Evolutionary conservation across 2,329 filamentous ascomycete genomes (phyloP).

Genomic region (Ceratocystis papillata): DNA sequence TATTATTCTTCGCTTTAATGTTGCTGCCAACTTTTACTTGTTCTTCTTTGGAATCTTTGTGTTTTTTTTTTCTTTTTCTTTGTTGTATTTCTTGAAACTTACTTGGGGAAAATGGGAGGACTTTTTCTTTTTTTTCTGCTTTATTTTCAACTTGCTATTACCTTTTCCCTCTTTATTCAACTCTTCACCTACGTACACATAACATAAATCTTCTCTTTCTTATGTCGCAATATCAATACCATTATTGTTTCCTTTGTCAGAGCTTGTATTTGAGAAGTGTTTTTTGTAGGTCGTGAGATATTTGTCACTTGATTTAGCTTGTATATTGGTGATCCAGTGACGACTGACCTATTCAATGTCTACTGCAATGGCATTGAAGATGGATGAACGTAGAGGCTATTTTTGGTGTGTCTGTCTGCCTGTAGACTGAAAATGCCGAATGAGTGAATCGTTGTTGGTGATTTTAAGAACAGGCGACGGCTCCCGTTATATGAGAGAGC

Average conservation of each 20-base stretch:
- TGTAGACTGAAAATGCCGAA: too few species aligned
- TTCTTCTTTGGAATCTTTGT: not conserved
- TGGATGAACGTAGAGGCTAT: too few species aligned
- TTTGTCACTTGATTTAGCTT: too few species aligned
- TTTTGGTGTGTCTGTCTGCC: too few species aligned
- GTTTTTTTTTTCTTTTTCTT: not conserved
- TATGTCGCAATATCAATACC: not conserved
- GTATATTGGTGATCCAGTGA: too few species aligned
- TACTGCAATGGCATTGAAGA: too few species aligned
- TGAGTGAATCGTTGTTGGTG: too few species aligned
- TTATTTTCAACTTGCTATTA: not conserved
- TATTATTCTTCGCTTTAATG: slow-evolving; percentile 7
- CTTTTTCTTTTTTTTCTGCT: not conserved
- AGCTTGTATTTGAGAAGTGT: not conserved
- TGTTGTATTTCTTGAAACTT: slow-evolving; percentile 3
- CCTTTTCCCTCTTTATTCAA: not conserved
- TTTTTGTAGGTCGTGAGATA: not conserved
- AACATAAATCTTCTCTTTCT: slow-evolving; percentile 6
- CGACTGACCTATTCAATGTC: too few species aligned
- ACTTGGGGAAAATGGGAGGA: slow-evolving; percentile 6
- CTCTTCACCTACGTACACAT: not conserved
- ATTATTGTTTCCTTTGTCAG: slow-evolving; percentile 1
- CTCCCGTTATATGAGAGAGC: too few species aligned
- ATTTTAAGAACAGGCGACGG: too few species aligned
- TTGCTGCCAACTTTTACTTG: not conserved